Conservation (phyloP, 768 basidiomycete species). For the Daedaleopsis sinensis region DNA sequence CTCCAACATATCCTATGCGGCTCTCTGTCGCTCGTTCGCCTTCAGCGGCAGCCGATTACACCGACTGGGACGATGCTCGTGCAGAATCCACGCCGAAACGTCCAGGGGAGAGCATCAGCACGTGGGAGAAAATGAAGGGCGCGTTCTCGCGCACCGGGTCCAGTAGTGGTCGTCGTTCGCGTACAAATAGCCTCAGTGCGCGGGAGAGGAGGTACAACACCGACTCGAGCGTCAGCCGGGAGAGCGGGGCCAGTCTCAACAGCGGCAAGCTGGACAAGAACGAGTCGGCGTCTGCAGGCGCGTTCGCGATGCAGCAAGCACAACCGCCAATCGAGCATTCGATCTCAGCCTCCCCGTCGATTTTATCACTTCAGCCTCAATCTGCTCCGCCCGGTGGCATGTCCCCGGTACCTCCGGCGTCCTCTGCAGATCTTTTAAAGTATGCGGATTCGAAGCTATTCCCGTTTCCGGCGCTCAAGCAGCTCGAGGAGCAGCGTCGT, state of each 20-base stretch:
- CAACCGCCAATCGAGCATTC: constrained; percentile 52
- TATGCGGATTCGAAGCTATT: constrained; percentile 82
- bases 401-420: constrained; percentile 80
- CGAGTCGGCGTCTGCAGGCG: constrained; percentile 25
- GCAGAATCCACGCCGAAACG: constrained; percentile 52
- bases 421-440: constrained; percentile 68
- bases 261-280: constrained; percentile 63
- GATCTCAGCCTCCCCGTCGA: constrained; percentile 66
- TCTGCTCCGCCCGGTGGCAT: constrained; percentile 52
- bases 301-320: constrained; percentile 41
- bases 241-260: constrained; percentile 73
- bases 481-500: constrained; percentile 73
- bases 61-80: constrained; percentile 34
- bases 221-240: constrained; percentile 73
- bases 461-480: constrained; percentile 87
- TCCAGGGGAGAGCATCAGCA: constrained; percentile 52
- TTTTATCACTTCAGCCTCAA: constrained; percentile 61
- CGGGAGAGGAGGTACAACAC: constrained; percentile 70
- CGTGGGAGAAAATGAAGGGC: constrained; percentile 76
- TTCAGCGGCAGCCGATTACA: constrained; percentile 28
- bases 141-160: constrained; percentile 70
- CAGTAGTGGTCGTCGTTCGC: constrained; percentile 71
- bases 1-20: constrained; percentile 55
- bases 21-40: constrained; percentile 68
- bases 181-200: constrained; percentile 73